Base-by-base conservation (phyloP, 2,329 filamentous ascomycete species). In the Fusarium sacchari region DNA sequence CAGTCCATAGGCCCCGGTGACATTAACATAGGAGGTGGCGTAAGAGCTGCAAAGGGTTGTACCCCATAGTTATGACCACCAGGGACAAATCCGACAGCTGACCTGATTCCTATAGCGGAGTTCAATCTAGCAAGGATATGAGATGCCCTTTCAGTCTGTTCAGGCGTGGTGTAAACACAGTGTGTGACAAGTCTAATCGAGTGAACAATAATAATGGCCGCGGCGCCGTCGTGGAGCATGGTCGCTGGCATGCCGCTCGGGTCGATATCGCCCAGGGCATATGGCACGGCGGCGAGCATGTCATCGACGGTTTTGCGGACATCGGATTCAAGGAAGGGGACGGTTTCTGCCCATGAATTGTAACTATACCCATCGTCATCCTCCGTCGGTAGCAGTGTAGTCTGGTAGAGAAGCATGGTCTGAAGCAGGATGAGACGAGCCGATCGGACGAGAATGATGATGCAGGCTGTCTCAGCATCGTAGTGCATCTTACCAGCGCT, bases 381-480 rank as follows among this genome's bases (percentile, higher is more conserved):
- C 15, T 40, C 63, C 11, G 36, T 57, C 3, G 58, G 59, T 26
- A 72, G 68, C 26, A 76, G 56, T 30, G 55, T 70, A 7, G 55
- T 60, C 18, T 77, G 75, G 49, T 79, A 79, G 9, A 77, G 52
- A 13, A 81, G 72, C 65, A 81, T 75, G 36, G 73, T 79, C 46
- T 79, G 59, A 13, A 81, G 52, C 2, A 82, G 47, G 3, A 81
- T 80, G 5, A 82, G 72, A 3, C 80, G 76, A 11, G 78, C 77
- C 2, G 80, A 80, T 11, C 80, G 76, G 7, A 81, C 64, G 15
- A 82, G 59, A 28, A 81, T 78, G 39, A 81, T 78, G 34, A 74
- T 81, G 59, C 80, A 82, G 0, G 80, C 80, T 14, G 80, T 81
- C 52, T 81, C 79, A 5, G 74, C 68, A 46, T 81, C 80, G 60